phyloP scores from a whole-genome alignment of 352 stramenopile species.

The Phytophthora aleatoria region DNA sequence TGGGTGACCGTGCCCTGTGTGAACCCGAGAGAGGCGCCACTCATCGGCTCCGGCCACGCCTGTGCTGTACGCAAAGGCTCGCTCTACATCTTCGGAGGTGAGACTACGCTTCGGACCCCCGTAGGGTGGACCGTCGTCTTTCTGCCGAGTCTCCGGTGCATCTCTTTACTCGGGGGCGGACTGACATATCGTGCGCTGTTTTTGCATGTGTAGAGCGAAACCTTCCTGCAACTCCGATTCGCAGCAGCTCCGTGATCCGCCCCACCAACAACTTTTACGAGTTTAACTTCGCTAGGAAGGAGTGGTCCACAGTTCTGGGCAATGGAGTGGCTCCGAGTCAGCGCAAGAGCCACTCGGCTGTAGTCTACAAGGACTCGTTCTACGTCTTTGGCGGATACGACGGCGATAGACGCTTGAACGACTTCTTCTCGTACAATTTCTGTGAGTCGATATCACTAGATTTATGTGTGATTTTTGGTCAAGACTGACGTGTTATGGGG shows the following conservation, averaged over 20 bases:
- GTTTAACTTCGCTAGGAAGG: conserved; percentile 87
- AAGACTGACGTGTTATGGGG: neutral
- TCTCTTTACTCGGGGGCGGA: conserved; percentile 1
- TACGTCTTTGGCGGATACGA: conserved; percentile 96
- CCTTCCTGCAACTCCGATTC: conserved; percentile 19
- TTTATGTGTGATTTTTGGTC: conserved; percentile 1
- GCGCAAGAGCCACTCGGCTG: conserved; percentile 92
- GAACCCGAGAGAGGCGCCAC: conserved; percentile 78
- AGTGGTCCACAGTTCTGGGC: conserved; percentile 68
- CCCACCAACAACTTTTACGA: conserved; percentile 93
- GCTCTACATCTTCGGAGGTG: conserved; percentile 93
- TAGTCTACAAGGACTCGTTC: conserved; percentile 92
- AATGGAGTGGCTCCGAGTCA: conserved; percentile 78
- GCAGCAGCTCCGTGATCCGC: conserved; percentile 26
- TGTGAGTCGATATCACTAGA: conserved; percentile 38
- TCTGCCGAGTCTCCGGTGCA: conserved; percentile 9
- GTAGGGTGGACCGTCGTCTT: conserved; percentile 18
- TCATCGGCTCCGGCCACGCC: conserved; percentile 91
- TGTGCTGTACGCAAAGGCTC: conserved; percentile 89
- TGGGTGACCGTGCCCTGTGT: conserved; percentile 78
- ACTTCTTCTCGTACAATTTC: conserved; percentile 96
- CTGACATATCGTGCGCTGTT: conserved; percentile 6
- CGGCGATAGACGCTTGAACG: conserved; percentile 91
- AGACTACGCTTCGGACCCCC: conserved; percentile 2
- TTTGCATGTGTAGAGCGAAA: conserved; percentile 23